Evolutionary conservation across 495 filamentous ascomycete genomes (phyloP), one percentile per base, ranked within the genome.

Genomic region (Xylaria flabelliformis): DNA sequence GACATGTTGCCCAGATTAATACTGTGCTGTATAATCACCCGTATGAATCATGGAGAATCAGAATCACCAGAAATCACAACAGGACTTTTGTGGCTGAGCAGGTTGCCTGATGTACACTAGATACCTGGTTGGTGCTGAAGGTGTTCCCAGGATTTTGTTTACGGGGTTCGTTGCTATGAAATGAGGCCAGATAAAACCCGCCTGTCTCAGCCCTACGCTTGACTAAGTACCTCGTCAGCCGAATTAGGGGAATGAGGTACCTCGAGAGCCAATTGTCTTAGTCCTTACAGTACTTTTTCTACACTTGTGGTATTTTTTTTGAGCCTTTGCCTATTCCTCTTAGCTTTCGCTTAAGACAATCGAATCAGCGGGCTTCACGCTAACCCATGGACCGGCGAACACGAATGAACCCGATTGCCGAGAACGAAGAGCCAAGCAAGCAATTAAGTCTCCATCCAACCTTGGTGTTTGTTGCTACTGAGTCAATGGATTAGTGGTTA

Each of bases 341-440:
- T 62, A 41, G 67, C 55, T 69, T 17, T 69, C 67, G 67, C 41
- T 67, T 61, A 46, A 39, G 15, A 19, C 55, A 62, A 50, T 24
- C 58, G 32, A 63, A 61, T 67, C 65, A 67, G 65, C 65, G 65
- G 65, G 65, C 36, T 67, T 67, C 36, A 67, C 8, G 39, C 8
- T 34, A 21, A 39, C 9, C 34, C 34, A 12, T 8, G 12, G 36
- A 29, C 59, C 50, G 69, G 62, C 36, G 50, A 69, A 69, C 67
- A 69, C 55, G 67, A 56, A 69, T 50, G 15, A 67, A 15, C 21
- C 50, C 65, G 65, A 67, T 67, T 56, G 65, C 65, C 50, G 65
- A 42, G 48, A 29, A 39, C 46, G 46, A 66, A 46, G 9, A 53
- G 64, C 64, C 64, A 66, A 66, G 64, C 15, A 9, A 10, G 9